phyloP scores from a whole-genome alignment of 1,284 basidiomycete species.

The Papiliotrema laurentii region DNA sequence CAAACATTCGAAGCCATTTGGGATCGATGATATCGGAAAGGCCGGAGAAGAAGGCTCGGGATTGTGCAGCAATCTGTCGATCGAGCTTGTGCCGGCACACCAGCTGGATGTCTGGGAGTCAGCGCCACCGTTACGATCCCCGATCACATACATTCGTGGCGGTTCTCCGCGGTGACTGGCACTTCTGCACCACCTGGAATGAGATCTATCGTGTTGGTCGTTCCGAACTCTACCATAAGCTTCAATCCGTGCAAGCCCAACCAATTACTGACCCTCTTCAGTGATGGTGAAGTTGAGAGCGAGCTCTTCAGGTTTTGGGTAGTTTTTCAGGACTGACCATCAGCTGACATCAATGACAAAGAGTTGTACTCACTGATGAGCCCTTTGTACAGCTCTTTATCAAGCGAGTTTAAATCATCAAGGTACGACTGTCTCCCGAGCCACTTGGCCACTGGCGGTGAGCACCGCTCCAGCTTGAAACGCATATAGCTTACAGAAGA shows the following conservation, averaged over 20 bases:
- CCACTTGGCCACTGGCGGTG: conserved; percentile 60
- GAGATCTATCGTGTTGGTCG: conserved; percentile 71
- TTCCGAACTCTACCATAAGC: conserved; percentile 70
- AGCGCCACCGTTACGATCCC: background rate
- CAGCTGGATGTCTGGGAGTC: conserved; percentile 66
- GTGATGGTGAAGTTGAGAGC: conserved; percentile 86
- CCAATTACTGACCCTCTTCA: conserved; percentile 66
- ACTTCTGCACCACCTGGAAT: conserved; percentile 78
- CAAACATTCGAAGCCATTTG: conserved; percentile 89
- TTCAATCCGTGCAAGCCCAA: background rate
- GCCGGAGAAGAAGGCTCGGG: conserved; percentile 62
- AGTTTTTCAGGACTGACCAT: conserved; percentile 74
- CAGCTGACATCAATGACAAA: background rate
- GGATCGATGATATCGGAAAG: conserved; percentile 81
- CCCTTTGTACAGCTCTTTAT: conserved; percentile 87
- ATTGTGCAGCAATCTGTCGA: conserved; percentile 82
- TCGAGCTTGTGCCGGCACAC: conserved; percentile 85
- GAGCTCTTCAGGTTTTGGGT: conserved; percentile 83
- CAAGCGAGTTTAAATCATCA: conserved; percentile 86
- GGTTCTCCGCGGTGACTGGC: conserved; percentile 83
- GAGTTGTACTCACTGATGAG: conserved; percentile 50
- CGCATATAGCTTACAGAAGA: conserved; percentile 60
- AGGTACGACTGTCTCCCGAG: conserved; percentile 80
- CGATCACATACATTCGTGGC: conserved; percentile 58
- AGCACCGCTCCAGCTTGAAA: background rate